These are phyloP conservation scores for Dryas integrifolia DNA, from an alignment of 331 rosid species.

Conservation along the genomic window DNA sequence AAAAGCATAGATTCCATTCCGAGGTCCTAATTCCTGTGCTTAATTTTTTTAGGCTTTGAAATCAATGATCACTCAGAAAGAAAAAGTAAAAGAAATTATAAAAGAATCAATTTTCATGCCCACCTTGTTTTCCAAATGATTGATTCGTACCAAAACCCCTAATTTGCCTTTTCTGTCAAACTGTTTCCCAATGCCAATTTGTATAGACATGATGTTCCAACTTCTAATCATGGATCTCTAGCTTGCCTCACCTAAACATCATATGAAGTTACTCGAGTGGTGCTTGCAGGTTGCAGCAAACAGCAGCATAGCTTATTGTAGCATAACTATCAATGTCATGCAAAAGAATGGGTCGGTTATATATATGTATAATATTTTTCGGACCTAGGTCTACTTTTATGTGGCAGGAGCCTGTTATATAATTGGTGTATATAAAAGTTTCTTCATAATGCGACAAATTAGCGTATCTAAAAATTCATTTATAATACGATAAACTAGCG, in stretches of 20 bases:
- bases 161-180: neutral
- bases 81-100: neutral
- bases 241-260: neutral
- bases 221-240: conserved; percentile 2
- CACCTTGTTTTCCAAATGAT: neutral
- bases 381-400: too few relatives aligned
- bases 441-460: too few relatives aligned
- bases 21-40: conserved; percentile 22
- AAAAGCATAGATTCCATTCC: conserved; percentile 26
- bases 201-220: conserved; percentile 13
- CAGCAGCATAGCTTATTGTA: neutral
- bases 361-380: too few relatives aligned
- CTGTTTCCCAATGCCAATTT: neutral
- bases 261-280: neutral
- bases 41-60: neutral
- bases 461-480: too few relatives aligned
- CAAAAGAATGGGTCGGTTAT: too few relatives aligned
- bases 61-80: neutral
- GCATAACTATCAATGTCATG: too few relatives aligned
- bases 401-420: too few relatives aligned
- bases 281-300: too few relatives aligned
- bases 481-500: too few relatives aligned
- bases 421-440: too few relatives aligned
- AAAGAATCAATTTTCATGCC: neutral
- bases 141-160: neutral